These are phyloP conservation scores for Singerocomus inundabilis DNA, from an alignment of 1,284 basidiomycete genomes.

Conservation along the genomic window DNA sequence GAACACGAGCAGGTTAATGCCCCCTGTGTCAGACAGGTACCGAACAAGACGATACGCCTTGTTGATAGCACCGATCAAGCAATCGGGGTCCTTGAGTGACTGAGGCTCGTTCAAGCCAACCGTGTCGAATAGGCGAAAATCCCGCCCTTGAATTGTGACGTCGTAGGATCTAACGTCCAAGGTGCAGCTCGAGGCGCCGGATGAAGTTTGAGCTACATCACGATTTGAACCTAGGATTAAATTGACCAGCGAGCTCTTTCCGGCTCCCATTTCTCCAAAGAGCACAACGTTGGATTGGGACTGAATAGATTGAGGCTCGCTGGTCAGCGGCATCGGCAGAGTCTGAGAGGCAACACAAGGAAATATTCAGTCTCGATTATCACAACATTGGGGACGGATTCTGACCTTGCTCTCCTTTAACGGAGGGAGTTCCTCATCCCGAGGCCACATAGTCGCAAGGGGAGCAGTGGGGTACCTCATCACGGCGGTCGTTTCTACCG, in stretches of 20 bases:
- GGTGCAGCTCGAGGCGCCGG: slow-evolving; percentile 29
- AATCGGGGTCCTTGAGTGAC: slow-evolving; percentile 20
- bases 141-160: slow-evolving; percentile 15
- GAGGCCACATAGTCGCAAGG: neutral
- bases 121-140: slow-evolving; percentile 38
- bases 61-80: slow-evolving; percentile 34
- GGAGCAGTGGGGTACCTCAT: slow-evolving; percentile 7
- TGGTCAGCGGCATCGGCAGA: slow-evolving; percentile 2
- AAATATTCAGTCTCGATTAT: slow-evolving; percentile 6
- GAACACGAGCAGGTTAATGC: slow-evolving; percentile 39
- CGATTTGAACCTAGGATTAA: slow-evolving; percentile 25
- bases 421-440: slow-evolving; percentile 1
- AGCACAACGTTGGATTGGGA: slow-evolving; percentile 29
- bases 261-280: slow-evolving; percentile 35
- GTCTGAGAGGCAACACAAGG: slow-evolving; percentile 4
- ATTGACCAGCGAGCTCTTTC: slow-evolving; percentile 36
- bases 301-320: slow-evolving; percentile 12
- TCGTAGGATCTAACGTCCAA: slow-evolving; percentile 27
- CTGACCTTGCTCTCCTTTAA: slow-evolving; percentile 17
- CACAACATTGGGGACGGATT: neutral
- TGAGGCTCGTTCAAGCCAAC: slow-evolving; percentile 40
- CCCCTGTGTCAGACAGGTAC: slow-evolving; percentile 26
- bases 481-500: neutral
- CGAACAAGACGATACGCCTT: slow-evolving; percentile 36
- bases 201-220: slow-evolving; percentile 25